A percentile compares a stretch with the other conserved stretches of the same genome.
Evolutionary conservation across 805 yeast species (phyloP).

Genomic region (Schwanniomyces vanrijiae): DNA sequence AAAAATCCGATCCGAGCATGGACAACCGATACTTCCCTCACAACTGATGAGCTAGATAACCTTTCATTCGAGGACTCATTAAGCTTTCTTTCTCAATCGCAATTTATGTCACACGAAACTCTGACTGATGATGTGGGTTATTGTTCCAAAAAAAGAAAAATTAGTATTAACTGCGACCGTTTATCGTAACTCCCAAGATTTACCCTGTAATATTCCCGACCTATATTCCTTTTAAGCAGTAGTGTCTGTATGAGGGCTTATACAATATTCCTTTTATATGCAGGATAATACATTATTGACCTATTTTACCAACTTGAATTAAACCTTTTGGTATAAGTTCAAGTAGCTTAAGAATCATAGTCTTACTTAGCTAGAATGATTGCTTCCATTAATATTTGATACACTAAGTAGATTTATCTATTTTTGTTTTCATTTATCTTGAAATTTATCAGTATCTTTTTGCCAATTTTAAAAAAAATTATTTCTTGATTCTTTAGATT

Average conservation of each 20-base stretch:
- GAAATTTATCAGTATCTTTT: no score
- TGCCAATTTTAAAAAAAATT: no score
- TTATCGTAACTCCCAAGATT: neutral
- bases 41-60: conserved; percentile 8
- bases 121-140: neutral
- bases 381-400: no score
- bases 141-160: neutral
- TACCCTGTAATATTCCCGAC: neutral
- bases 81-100: conserved; percentile 14
- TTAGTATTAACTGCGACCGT: neutral
- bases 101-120: neutral
- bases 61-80: conserved; percentile 17
- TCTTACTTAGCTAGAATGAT: no score
- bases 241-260: no score
- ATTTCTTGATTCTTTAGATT: neutral
- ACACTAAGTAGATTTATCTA: no score
- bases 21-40: conserved; percentile 1
- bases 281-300: no score
- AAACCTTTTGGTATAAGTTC: no score
- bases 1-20: neutral
- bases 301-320: no score
- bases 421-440: no score
- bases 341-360: no score
- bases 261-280: no score
- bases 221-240: neutral